Conservation (phyloP, 495 filamentous ascomycete species). For the Cladorrhinum samala region DNA sequence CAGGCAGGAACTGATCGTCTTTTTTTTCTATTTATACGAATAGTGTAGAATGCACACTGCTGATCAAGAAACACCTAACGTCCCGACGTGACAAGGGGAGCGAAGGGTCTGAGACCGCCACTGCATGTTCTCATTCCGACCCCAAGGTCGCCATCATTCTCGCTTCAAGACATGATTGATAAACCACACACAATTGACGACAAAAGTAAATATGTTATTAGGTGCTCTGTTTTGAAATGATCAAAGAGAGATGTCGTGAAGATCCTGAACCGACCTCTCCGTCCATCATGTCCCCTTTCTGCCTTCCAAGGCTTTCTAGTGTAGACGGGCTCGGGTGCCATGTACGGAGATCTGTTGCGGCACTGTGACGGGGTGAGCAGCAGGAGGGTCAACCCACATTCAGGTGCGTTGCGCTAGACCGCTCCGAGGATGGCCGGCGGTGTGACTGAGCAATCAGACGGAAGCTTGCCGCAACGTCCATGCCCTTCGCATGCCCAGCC, state of each 20-base stretch:
- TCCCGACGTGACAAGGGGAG: neutral
- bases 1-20: too few relatives aligned
- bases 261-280: too few relatives aligned
- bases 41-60: slow-evolving; percentile 7
- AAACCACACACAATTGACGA: too few relatives aligned
- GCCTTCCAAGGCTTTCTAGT: neutral
- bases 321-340: slow-evolving; percentile 15
- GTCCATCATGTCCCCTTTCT: too few relatives aligned
- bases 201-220: too few relatives aligned
- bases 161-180: too few relatives aligned
- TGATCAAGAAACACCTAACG: neutral
- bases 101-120: neutral
- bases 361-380: slow-evolving; percentile 17
- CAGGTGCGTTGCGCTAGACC: slow-evolving; percentile 17
- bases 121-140: too few relatives aligned
- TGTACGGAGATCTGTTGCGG: slow-evolving; percentile 13
- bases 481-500: slow-evolving; percentile 11
- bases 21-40: slow-evolving; percentile 8
- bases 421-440: slow-evolving; percentile 12
- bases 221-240: too few relatives aligned
- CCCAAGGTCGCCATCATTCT: too few relatives aligned
- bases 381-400: slow-evolving; percentile 9
- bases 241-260: too few relatives aligned
- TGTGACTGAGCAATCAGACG: slow-evolving; percentile 25
- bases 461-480: slow-evolving; percentile 16